Base-by-base conservation (phyloP, 1,284 basidiomycete genomes). In the Stygiomarasmius scandens region DNA sequence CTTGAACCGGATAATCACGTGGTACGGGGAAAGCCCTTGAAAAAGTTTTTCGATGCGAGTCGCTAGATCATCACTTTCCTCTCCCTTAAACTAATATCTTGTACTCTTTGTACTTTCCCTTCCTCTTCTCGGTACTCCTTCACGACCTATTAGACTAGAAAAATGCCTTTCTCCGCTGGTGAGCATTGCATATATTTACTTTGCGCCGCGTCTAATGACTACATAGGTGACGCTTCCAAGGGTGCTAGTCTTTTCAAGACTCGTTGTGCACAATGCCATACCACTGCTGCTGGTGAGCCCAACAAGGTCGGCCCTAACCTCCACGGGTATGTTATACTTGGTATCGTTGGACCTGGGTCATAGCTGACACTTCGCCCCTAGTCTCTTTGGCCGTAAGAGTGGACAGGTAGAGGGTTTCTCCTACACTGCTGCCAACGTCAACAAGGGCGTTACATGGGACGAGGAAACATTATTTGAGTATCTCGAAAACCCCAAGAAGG, bases 241-340 rank as follows among this genome's bases (percentile, higher is more conserved):
- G 95, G 95, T 77, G 95, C 95, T 71, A 78, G 81, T 74, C 88
- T 95, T 72, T 95, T 95, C 89, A 94, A 93, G 86, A 96, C 94
- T 66, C 93, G 96, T 64, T 99, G 96, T 73, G 94, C 94, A 59
- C 95, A 98, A 76, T 99, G 96, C 82, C 96, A 99, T 79, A 98
- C 95, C 65, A 76, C 93, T 67, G 93, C 82, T 66, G 80, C 84
- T 66, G 92, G 93, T 64, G 96, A 90, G 66, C 80, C 87, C 49
- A 83, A 95, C 81, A 92, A 92, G 80, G 94, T 96, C 63, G 95
- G 95, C 62, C 96, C 96, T 61, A 97, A 97, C 84, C 86, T 98
- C 48, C 88, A 96, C 74, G 96, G 89, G 96, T 89, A 69, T 75
- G 84, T 82, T 66, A 49, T 61, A n/a, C 45, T 50, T 38, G n/a